Percentiles rank a stretch among this genome's conserved stretches.
Conservation (phyloP, 306 rosid species). For the Elaeagnus macrophylla region DNA sequence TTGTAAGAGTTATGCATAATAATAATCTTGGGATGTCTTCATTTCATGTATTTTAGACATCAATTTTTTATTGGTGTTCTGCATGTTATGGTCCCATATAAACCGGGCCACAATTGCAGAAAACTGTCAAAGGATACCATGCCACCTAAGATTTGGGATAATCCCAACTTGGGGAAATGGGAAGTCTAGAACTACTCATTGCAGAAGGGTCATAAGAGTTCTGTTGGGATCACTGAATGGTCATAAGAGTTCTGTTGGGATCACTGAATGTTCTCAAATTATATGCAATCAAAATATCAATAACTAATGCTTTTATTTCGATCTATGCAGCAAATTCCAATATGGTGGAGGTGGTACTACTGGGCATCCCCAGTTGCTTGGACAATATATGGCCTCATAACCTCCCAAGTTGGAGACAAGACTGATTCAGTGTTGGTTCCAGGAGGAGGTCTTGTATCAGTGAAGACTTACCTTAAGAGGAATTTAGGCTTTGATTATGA, state of each 20-base stretch:
- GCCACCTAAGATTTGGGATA: too few relatives aligned
- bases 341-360: slow-evolving; percentile 53
- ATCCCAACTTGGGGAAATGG: too few relatives aligned
- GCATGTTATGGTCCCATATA: too few relatives aligned
- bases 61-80: too few relatives aligned
- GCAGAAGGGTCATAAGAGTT: too few relatives aligned
- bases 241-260: background rate
- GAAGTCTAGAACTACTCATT: too few relatives aligned
- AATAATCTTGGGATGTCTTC: too few relatives aligned
- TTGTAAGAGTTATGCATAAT: too few relatives aligned
- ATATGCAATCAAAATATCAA: background rate
- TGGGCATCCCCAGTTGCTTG: slow-evolving; percentile 45
- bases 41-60: too few relatives aligned
- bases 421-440: slow-evolving; percentile 19
- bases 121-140: too few relatives aligned
- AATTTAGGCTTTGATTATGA: slow-evolving; percentile 32
- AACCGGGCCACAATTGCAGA: too few relatives aligned
- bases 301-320: background rate
- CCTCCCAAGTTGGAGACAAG: slow-evolving; percentile 35
- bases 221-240: too few relatives aligned
- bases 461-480: slow-evolving; percentile 34
- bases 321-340: slow-evolving; percentile 31
- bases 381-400: slow-evolving; percentile 37
- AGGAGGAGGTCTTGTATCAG: slow-evolving; percentile 13
- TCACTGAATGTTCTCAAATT: background rate